A percentile compares a stretch with the other conserved stretches of the same genome.
These are phyloP conservation scores for Candida golubevii DNA, from an alignment of 805 yeast genomes.

Conservation along the genomic window DNA sequence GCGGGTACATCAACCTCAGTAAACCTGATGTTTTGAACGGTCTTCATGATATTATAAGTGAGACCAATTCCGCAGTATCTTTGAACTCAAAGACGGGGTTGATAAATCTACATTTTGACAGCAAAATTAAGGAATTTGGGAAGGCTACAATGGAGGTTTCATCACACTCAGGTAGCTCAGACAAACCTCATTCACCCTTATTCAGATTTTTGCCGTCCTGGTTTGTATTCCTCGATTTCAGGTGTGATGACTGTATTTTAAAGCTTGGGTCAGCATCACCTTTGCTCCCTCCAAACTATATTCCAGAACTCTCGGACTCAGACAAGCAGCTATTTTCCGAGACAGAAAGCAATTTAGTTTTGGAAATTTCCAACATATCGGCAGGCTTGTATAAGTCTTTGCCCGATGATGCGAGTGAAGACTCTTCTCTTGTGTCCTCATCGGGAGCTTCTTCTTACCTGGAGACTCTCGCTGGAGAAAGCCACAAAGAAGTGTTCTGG, in stretches of 20 bases:
- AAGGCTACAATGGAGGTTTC: neutral
- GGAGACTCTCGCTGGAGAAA: slow-evolving; percentile 24
- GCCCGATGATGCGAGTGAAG: neutral
- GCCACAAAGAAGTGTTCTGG: slow-evolving; percentile 22
- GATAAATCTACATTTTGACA: slow-evolving; percentile 26
- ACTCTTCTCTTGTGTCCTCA: slow-evolving; percentile 1
- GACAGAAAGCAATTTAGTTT: slow-evolving; percentile 15
- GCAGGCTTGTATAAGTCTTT: neutral
- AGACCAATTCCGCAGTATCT: slow-evolving; percentile 23
- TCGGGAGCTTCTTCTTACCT: slow-evolving; percentile 22
- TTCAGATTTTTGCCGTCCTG: slow-evolving; percentile 31
- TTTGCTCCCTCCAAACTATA: slow-evolving; percentile 24
- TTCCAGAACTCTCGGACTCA: slow-evolving; percentile 19
- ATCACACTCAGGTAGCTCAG: neutral
- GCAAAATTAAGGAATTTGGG: slow-evolving; percentile 11
- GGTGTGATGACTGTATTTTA: slow-evolving; percentile 17
- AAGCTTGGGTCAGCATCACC: slow-evolving; percentile 38
- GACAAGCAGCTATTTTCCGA: slow-evolving; percentile 10
- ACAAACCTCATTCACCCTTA: slow-evolving; percentile 2
- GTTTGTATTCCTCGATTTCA: slow-evolving; percentile 25
- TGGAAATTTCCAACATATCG: slow-evolving; percentile 3
- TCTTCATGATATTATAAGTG: slow-evolving; percentile 25
- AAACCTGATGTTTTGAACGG: slow-evolving; percentile 31
- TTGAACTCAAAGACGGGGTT: slow-evolving; percentile 25
- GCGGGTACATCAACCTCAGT: slow-evolving; percentile 23